A percentile compares a stretch with the other conserved stretches of the same genome.
Evolutionary conservation across 371 early-diverging fungal genomes (phyloP).

Genomic region (Nosema muscidifuracis): DNA sequence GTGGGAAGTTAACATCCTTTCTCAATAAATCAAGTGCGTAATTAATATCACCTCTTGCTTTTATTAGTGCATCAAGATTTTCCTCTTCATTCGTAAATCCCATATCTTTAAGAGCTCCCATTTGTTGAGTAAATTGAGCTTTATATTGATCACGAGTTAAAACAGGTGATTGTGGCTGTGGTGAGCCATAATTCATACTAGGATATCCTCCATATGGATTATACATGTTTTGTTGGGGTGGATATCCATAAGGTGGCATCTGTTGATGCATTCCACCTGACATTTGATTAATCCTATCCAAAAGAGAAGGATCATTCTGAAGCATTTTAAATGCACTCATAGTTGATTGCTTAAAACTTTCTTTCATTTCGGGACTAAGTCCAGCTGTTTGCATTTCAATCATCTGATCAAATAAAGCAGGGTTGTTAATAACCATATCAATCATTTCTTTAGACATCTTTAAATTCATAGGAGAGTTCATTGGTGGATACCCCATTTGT

Average conservation of each 20-base stretch:
- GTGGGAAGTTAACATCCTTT: slow-evolving; percentile 17
- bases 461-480: slow-evolving; percentile 4
- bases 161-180: not conserved
- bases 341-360: slow-evolving; percentile 22
- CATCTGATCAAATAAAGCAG: slow-evolving; percentile 27
- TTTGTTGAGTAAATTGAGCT: slow-evolving; percentile 19
- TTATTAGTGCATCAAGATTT: slow-evolving; percentile 42
- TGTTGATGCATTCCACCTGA: not conserved
- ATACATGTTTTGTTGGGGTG: not conserved
- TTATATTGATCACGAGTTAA: slow-evolving; percentile 10
- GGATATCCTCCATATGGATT: slow-evolving; percentile 16
- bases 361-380: slow-evolving; percentile 45
- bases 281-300: slow-evolving; percentile 13
- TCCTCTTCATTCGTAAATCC: slow-evolving; percentile 49
- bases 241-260: not conserved
- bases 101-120: slow-evolving; percentile 48
- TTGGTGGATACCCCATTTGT: not conserved
- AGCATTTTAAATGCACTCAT: slow-evolving; percentile 24
- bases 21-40: slow-evolving; percentile 40
- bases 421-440: slow-evolving; percentile 44
- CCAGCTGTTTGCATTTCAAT: slow-evolving; percentile 14
- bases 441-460: slow-evolving; percentile 23
- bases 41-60: slow-evolving; percentile 46
- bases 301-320: slow-evolving; percentile 38
- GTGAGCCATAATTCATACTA: not conserved